A percentile compares a stretch with the other conserved stretches of the same genome.
Conservation (phyloP, 2,329 filamentous ascomycete species). For the Pseudocercospora musae region DNA sequence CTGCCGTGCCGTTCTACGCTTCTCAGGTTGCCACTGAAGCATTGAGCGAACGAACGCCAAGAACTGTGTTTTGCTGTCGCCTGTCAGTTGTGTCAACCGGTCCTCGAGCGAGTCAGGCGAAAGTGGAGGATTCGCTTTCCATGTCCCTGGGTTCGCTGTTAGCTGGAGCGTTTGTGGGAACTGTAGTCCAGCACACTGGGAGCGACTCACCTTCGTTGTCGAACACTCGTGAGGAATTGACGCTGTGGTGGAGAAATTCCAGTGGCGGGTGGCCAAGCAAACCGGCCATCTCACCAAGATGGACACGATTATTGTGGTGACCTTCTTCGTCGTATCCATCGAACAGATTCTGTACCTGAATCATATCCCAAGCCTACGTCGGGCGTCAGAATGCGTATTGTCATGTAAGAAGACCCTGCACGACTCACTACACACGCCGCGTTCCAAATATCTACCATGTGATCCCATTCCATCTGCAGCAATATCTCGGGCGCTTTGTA, state of each 20-base stretch:
- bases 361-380: slow-evolving; percentile 36
- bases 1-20: slow-evolving; percentile 37
- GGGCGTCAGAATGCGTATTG: not conserved
- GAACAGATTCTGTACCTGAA: slow-evolving; percentile 36
- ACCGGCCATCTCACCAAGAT: slow-evolving; percentile 31
- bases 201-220: not conserved
- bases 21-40: slow-evolving; percentile 41
- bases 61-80: slow-evolving; percentile 33
- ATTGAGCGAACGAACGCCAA: slow-evolving; percentile 38
- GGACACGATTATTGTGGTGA: slow-evolving; percentile 8
- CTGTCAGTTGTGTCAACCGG: not conserved
- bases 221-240: not conserved
- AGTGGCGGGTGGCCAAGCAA: slow-evolving; percentile 28
- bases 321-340: slow-evolving; percentile 23
- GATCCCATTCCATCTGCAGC: slow-evolving; percentile 5
- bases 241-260: slow-evolving; percentile 12
- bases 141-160: not conserved
- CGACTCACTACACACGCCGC: slow-evolving; percentile 6
- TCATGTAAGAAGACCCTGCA: not conserved
- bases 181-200: not conserved
- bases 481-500: slow-evolving; percentile 15
- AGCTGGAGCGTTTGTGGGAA: not conserved
- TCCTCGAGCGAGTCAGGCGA: not conserved
- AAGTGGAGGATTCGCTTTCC: not conserved
- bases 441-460: slow-evolving; percentile 14